phyloP scores from a whole-genome alignment of 2,329 filamentous ascomycete genomes.

The Ustilaginoidea virens region DNA sequence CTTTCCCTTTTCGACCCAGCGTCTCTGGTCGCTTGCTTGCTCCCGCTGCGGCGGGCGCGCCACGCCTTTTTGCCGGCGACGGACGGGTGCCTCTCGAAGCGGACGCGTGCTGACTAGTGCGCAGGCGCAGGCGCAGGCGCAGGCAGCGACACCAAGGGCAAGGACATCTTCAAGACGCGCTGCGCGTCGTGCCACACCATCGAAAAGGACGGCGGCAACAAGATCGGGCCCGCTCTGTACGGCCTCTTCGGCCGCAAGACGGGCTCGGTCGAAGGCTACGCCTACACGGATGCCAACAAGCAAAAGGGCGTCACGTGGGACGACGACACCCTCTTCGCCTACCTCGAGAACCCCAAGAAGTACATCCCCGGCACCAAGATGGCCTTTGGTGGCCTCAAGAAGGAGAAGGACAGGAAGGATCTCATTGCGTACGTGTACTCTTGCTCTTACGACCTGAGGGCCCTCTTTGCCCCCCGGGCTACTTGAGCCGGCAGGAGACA shows the following conservation, averaged over 20 bases:
- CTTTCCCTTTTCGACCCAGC: too few species aligned
- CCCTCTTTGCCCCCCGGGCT: too few species aligned
- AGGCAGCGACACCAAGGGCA: conserved; percentile 96
- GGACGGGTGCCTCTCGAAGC: too few species aligned
- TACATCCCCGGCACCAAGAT: conserved; percentile 99
- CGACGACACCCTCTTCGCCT: conserved; percentile 76
- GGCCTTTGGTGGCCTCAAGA: conserved; percentile 99
- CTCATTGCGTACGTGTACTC: conserved; percentile 68
- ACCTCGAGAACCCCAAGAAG: conserved; percentile 99
- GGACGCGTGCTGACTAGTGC: conserved; percentile 2
- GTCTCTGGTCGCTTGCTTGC: neutral
- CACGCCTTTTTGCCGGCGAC: too few species aligned
- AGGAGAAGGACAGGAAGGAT: conserved; percentile 98
- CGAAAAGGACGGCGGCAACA: conserved; percentile 82
- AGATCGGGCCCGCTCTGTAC: conserved; percentile 93
- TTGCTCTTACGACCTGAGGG: too few species aligned
- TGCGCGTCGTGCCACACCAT: conserved; percentile 98
- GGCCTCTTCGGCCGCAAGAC: conserved; percentile 96
- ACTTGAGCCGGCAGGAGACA: neutral
- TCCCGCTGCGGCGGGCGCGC: too few species aligned
- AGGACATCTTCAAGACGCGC: conserved; percentile 97
- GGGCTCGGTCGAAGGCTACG: conserved; percentile 78
- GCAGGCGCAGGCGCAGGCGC: too few species aligned
- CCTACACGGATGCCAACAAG: conserved; percentile 99
- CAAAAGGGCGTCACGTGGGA: conserved; percentile 83